phyloP scores from a whole-genome alignment of 73 alveolate species.

The Paramecium sexaurelia region DNA sequence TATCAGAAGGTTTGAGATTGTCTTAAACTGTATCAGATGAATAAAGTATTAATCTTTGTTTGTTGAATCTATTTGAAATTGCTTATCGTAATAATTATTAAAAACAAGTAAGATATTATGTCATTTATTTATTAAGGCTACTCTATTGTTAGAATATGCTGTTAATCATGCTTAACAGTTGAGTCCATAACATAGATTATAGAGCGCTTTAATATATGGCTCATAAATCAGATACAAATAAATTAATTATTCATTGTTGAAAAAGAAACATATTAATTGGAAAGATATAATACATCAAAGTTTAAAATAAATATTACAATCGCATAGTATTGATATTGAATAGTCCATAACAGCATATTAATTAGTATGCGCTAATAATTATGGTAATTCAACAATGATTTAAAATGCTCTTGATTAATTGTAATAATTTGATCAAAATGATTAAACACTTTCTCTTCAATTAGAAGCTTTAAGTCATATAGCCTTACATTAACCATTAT shows the following conservation, averaged over 20 bases:
- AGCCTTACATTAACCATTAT: background rate
- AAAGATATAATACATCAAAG: conserved; percentile 15
- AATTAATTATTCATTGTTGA: background rate
- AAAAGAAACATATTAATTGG: conserved; percentile 47
- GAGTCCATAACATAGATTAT: background rate
- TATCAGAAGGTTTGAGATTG: conserved; percentile 38
- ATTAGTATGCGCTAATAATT: background rate
- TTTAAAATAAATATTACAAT: conserved; percentile 10
- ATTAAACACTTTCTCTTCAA: background rate
- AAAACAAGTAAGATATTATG: background rate
- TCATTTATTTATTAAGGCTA: background rate
- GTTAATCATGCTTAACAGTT: conserved; percentile 37
- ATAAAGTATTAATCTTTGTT: conserved; percentile 1
- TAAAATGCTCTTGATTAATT: conserved; percentile 5
- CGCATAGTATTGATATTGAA: background rate
- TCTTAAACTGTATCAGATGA: conserved; percentile 52
- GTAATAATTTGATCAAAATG: background rate
- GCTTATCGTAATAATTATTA: conserved; percentile 24
- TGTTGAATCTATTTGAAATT: conserved; percentile 12
- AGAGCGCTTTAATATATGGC: conserved; percentile 20
- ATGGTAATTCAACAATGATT: conserved; percentile 10
- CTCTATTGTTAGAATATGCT: conserved; percentile 38
- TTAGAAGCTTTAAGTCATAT: background rate
- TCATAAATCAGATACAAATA: background rate
- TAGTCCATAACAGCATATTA: background rate